Evolutionary conservation across 208 protist species (phyloP).

Genomic region (Trypanosoma vivax): DNA sequence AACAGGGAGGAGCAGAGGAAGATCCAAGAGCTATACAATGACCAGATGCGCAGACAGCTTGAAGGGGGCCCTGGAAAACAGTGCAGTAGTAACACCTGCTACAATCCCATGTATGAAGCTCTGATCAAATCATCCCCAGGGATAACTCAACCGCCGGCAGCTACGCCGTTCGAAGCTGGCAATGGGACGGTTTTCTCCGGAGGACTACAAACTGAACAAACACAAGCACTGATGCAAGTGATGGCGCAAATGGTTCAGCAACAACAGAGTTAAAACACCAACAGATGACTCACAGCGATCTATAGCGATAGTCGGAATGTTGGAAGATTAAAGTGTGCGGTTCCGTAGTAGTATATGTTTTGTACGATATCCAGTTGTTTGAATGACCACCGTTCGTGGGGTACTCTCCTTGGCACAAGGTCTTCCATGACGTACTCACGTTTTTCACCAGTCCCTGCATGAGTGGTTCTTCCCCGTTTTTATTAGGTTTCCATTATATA

Average conservation of each 20-base stretch:
- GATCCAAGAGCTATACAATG: constrained; percentile 47
- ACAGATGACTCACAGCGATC: neutral
- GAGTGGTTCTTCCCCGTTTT: no score
- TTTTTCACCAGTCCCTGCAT: no score
- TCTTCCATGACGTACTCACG: no score
- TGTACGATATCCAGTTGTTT: no score
- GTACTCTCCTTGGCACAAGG: no score
- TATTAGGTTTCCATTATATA: no score
- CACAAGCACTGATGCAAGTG: constrained; percentile 29
- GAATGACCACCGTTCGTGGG: no score
- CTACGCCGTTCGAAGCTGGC: neutral
- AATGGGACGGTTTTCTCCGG: neutral
- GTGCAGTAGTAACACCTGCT: constrained; percentile 19
- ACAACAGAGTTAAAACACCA: constrained; percentile 29
- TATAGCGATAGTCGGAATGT: no score
- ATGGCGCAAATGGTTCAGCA: constrained; percentile 22
- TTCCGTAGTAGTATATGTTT: no score
- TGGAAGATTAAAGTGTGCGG: no score
- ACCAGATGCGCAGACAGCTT: constrained; percentile 25
- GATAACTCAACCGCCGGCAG: neutral
- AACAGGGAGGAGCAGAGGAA: constrained; percentile 31
- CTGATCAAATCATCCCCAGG: neutral
- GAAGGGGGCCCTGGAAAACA: constrained; percentile 17
- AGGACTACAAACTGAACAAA: neutral
- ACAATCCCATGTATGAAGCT: neutral